A percentile compares a stretch with the other conserved stretches of the same genome.
phyloP scores from a whole-genome alignment of 306 rosid species.

The Fagus sylvatica region DNA sequence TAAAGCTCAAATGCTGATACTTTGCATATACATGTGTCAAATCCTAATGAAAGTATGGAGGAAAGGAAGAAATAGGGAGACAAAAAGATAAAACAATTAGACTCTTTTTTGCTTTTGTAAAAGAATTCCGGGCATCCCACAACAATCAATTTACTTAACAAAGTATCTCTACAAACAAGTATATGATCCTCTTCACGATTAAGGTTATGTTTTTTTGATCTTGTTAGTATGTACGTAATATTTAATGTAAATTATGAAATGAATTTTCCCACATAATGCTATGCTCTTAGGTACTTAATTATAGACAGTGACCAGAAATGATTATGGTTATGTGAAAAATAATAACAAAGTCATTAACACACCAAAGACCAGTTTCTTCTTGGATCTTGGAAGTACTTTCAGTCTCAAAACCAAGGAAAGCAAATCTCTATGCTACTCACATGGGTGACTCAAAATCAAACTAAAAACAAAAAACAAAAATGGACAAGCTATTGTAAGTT shows the following conservation, averaged over 20 bases:
- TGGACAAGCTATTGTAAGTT: no score
- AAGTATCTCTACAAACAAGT: background rate
- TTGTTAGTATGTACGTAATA: no score
- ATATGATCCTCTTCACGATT: background rate
- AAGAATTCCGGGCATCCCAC: background rate
- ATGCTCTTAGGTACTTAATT: background rate
- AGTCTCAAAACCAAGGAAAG: background rate
- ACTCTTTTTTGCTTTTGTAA: background rate
- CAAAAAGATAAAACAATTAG: background rate
- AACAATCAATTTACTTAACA: background rate
- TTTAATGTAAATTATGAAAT: no score
- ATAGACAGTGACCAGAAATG: background rate
- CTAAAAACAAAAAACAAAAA: background rate
- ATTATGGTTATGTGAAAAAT: background rate
- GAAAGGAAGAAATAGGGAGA: no score
- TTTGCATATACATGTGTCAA: background rate
- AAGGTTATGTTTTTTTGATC: no score
- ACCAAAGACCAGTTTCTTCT: background rate
- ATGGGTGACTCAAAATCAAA: slow-evolving; percentile 5
- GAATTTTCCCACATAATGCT: no score
- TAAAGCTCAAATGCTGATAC: background rate
- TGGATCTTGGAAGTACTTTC: background rate
- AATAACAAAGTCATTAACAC: background rate
- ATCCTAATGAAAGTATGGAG: background rate
- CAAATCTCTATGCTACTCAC: background rate